Percentiles rank a stretch among this genome's conserved stretches.
phyloP scores from a whole-genome alignment of 768 basidiomycete species.

The Termitomyces eurrhizus region DNA sequence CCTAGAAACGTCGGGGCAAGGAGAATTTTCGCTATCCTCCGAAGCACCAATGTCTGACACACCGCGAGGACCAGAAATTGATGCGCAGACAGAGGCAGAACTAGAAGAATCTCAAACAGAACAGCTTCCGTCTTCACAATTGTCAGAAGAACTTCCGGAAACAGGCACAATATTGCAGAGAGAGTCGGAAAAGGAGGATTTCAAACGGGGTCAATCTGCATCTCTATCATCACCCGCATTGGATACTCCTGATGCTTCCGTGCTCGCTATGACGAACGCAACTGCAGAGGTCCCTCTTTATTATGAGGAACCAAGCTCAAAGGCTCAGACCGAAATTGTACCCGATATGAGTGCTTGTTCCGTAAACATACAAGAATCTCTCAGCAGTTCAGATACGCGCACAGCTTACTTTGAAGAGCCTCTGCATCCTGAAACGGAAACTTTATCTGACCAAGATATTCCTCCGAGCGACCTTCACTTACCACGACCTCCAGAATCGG shows the following conservation, averaged over 20 bases:
- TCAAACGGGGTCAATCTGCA: background rate
- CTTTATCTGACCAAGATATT: too few species aligned
- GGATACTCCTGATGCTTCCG: background rate
- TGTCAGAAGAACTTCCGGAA: background rate
- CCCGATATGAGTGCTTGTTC: background rate
- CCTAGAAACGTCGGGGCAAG: background rate
- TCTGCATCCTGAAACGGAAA: background rate
- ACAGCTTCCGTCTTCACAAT: background rate
- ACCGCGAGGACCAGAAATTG: background rate
- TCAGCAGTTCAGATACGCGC: background rate
- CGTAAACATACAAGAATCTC: background rate
- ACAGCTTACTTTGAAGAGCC: background rate
- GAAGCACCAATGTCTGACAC: background rate
- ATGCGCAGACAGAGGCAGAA: background rate
- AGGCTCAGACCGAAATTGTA: background rate
- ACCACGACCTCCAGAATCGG: background rate
- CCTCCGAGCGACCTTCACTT: background rate
- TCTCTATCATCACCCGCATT: background rate
- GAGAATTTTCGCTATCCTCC: background rate
- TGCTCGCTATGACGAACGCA: background rate
- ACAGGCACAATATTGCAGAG: background rate
- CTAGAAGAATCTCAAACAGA: background rate
- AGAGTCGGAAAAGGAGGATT: background rate
- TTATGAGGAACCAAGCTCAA: background rate
- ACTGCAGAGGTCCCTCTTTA: background rate